These are phyloP conservation scores for Botrytis hyacinthi DNA, from an alignment of 2,329 filamentous ascomycete species.

Conservation along the genomic window DNA sequence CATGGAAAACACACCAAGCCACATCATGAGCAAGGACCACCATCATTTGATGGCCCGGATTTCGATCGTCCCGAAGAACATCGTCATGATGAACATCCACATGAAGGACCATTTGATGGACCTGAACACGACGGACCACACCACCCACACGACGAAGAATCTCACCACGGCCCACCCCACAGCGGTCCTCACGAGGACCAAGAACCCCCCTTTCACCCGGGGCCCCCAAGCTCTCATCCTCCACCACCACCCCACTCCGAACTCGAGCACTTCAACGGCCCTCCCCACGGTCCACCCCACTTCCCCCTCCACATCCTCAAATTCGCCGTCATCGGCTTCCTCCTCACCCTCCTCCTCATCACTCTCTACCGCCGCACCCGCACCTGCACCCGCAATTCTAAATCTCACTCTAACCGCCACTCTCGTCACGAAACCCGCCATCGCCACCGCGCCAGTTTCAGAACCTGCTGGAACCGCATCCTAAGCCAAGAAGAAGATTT, in stretches of 20 bases:
- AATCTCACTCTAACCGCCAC: constrained; percentile 24
- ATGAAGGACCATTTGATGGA: background rate
- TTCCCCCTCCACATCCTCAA: constrained; percentile 27
- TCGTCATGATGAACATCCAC: background rate
- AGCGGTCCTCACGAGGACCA: background rate
- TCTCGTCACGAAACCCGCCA: constrained; percentile 27
- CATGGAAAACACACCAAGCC: background rate
- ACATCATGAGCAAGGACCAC: background rate
- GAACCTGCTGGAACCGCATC: constrained; percentile 23
- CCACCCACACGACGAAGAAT: background rate
- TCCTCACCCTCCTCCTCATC: constrained; percentile 29
- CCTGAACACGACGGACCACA: constrained; percentile 4
- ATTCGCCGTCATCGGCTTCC: constrained; percentile 30
- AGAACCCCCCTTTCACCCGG: background rate
- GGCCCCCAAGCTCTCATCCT: no score
- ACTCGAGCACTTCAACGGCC: background rate
- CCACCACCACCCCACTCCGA: background rate
- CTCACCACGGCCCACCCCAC: background rate
- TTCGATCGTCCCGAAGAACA: background rate
- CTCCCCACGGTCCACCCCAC: constrained; percentile 1
- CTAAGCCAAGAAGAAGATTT: constrained; percentile 24
- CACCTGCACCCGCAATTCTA: constrained; percentile 25
- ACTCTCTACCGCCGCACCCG: constrained; percentile 30
- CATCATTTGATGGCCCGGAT: background rate
- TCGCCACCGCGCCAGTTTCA: constrained; percentile 25